Evolutionary conservation across 495 filamentous ascomycete genomes (phyloP).

Genomic region (Penicillium riverlandense): DNA sequence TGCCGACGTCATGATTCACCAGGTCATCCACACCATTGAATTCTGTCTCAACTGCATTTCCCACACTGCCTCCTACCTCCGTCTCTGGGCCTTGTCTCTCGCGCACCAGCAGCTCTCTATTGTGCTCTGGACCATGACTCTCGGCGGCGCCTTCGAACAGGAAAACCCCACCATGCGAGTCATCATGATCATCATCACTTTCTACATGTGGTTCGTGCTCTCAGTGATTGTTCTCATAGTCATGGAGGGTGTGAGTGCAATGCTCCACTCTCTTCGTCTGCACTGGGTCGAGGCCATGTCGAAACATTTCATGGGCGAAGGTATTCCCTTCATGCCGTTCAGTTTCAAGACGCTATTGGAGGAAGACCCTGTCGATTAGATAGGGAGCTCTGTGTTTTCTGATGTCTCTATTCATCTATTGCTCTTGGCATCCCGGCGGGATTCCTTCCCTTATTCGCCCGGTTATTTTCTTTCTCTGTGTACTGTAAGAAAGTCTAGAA

Average conservation of each 20-base stretch:
- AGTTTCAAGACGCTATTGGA: slow-evolving; percentile 83
- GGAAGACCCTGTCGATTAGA: slow-evolving; percentile 61
- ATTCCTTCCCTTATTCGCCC: slow-evolving; percentile 5
- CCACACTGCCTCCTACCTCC: slow-evolving; percentile 96
- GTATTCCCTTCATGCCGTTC: slow-evolving; percentile 86
- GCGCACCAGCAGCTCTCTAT: slow-evolving; percentile 96
- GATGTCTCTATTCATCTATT: slow-evolving; percentile 5
- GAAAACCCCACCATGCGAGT: slow-evolving; percentile 60
- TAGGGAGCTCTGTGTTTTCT: slow-evolving; percentile 5
- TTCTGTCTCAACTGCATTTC: slow-evolving; percentile 99
- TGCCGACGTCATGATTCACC: slow-evolving; percentile 93
- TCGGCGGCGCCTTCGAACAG: slow-evolving; percentile 61
- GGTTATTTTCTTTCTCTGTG: slow-evolving; percentile 6
- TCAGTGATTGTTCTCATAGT: slow-evolving; percentile 67
- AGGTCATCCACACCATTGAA: slow-evolving; percentile 98
- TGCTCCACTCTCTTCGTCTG: slow-evolving; percentile 89
- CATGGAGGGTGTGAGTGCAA: slow-evolving; percentile 83
- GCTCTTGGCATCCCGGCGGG: slow-evolving; percentile 10
- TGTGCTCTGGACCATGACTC: slow-evolving; percentile 95
- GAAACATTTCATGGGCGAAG: slow-evolving; percentile 97
- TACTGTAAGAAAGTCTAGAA: slow-evolving; percentile 14
- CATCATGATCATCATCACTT: slow-evolving; percentile 69
- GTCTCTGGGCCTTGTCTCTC: slow-evolving; percentile 95
- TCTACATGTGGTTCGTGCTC: slow-evolving; percentile 82
- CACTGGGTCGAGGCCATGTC: slow-evolving; percentile 99